A percentile compares a stretch with the other conserved stretches of the same genome.
These are phyloP conservation scores for Aspergillus terreus DNA, from an alignment of 2,329 filamentous ascomycete genomes.

Conservation along the genomic window DNA sequence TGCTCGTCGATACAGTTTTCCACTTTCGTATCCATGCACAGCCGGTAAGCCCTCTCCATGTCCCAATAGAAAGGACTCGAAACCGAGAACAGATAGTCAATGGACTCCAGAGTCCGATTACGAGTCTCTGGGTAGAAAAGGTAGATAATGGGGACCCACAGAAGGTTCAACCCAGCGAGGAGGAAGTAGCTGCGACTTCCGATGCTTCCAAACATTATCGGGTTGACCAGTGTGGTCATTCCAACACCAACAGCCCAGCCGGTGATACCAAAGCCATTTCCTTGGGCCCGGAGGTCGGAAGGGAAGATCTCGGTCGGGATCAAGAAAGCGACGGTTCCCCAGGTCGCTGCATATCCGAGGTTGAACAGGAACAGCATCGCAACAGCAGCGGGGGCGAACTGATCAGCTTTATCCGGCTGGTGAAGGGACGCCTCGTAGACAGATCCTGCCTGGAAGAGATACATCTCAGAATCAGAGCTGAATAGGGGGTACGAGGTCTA, in stretches of 20 bases:
- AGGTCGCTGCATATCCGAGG: constrained; percentile 46
- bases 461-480: constrained; percentile 31
- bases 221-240: constrained; percentile 51
- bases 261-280: constrained; percentile 57
- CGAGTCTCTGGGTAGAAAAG: constrained; percentile 54
- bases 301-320: constrained; percentile 57
- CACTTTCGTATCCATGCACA: neutral
- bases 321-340: constrained; percentile 51
- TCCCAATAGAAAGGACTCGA: constrained; percentile 43
- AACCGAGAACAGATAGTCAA: constrained; percentile 49
- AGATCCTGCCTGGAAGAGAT: constrained; percentile 33
- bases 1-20: too few species aligned
- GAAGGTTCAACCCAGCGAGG: constrained; percentile 50
- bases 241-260: constrained; percentile 58
- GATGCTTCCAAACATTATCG: constrained; percentile 50
- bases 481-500: constrained; percentile 17
- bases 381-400: constrained; percentile 45
- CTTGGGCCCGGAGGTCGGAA: constrained; percentile 55
- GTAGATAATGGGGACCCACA: constrained; percentile 51
- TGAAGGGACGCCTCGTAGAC: constrained; percentile 42
- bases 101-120: constrained; percentile 49
- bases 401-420: constrained; percentile 31
- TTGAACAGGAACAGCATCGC: constrained; percentile 47
- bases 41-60: constrained; percentile 42
- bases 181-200: constrained; percentile 50